Evolutionary conservation across 2,329 filamentous ascomycete species (phyloP), one percentile per base, ranked within the genome.

Genomic region (Aureobasidium namibiae): DNA sequence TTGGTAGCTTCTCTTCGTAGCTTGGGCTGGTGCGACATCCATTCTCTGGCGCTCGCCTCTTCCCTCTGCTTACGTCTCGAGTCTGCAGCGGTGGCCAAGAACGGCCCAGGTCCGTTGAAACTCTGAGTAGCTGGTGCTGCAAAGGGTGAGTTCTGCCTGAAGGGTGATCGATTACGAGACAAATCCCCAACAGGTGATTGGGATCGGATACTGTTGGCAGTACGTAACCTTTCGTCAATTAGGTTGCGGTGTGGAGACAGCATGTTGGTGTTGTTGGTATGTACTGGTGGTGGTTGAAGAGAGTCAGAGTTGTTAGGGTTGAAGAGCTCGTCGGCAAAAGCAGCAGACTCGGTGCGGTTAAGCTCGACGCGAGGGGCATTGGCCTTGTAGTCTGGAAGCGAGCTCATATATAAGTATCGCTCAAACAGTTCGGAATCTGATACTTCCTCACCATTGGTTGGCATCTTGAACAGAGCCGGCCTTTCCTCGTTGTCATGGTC

Each of bases 301-400:
- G 54, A 31, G 0, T 81, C 81, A 67, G 85, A 78, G 61, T 85
- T 84, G 65, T 79, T 81, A 0, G 88, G 86, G 66, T 87, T 91
- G 77, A 89, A 95, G 0, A 95, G 80, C 71, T 94, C 90, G 70
- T 96, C 92, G 67, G 84, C 82, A 68, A 89, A 92, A 52, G 90
- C 82, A 68, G 95, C 90, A 18, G 90, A 92, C 75, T 94, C 90
- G 0, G 91, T 94, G 60, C 90, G 82, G 65, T 67, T 69, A 8
- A 73, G 65, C 60, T 91, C 87, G 63, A 95, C 82, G 94, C 26
- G 91, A 88, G 58, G 59, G 21, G 52, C 59, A 31, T 39, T 42
- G 23, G 41, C 26, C 44, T 54, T 48, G 52, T 57, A 61, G 36
- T 61, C 59, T 61, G 59, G 26, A 11, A 24, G 24, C 29, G 38